These are phyloP conservation scores for Phaeosphaeria sp. DNA, from an alignment of 2,329 filamentous ascomycete species.

Conservation along the genomic window DNA sequence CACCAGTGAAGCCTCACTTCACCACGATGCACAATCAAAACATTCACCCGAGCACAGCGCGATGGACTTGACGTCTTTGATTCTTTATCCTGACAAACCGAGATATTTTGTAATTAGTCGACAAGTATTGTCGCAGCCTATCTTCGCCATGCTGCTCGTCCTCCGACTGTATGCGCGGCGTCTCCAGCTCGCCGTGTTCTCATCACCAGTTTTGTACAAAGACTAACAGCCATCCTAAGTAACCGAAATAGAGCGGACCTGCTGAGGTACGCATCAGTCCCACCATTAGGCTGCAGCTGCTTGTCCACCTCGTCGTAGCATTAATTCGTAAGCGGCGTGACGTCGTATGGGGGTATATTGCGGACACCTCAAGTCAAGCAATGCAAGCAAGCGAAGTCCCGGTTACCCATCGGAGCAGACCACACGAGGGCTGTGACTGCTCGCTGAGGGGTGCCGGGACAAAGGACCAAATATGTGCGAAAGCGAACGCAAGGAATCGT, in stretches of 20 bases:
- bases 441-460: constrained; percentile 16
- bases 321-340: constrained; percentile 34
- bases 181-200: not conserved
- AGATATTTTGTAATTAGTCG: constrained; percentile 15
- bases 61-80: not conserved
- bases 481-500: not conserved
- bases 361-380: constrained; percentile 13
- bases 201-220: constrained; percentile 2
- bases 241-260: constrained; percentile 3
- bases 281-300: constrained; percentile 19
- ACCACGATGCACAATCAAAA: not conserved
- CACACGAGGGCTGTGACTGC: not conserved
- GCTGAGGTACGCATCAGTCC: constrained; percentile 1
- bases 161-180: not conserved
- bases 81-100: constrained; percentile 9
- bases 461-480: not conserved
- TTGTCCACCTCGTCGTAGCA: constrained; percentile 21
- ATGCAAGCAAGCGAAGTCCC: constrained; percentile 8
- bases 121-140: constrained; percentile 7
- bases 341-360: constrained; percentile 34
- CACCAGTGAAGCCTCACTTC: not conserved
- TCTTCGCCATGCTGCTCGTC: not conserved
- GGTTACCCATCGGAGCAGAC: constrained; percentile 24
- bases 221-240: not conserved
- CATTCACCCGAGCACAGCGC: not conserved